A percentile compares a stretch with the other conserved stretches of the same genome.
phyloP scores from a whole-genome alignment of 495 filamentous ascomycete genomes.

The Corynascus novoguineensis region DNA sequence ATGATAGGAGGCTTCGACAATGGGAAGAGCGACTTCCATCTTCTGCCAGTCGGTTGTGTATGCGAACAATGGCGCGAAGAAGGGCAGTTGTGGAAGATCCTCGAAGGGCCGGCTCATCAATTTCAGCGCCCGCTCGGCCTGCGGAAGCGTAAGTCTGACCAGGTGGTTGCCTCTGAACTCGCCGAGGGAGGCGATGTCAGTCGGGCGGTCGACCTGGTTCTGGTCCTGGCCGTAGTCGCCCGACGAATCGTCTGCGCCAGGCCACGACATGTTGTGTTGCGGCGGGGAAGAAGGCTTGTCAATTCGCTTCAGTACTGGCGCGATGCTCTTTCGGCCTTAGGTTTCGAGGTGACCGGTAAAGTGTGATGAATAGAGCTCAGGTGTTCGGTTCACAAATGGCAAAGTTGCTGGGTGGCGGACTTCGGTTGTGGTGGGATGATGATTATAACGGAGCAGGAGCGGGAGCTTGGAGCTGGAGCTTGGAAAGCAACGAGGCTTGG shows the following conservation, averaged over 20 bases:
- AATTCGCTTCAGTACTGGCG: no score
- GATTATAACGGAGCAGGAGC: neutral
- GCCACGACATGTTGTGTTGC: constrained; percentile 9
- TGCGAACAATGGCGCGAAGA: constrained; percentile 6
- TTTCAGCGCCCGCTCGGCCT: neutral
- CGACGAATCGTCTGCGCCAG: neutral
- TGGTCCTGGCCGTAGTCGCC: neutral
- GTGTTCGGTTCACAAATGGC: no score
- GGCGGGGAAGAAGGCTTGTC: neutral
- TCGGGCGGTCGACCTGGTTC: constrained; percentile 2
- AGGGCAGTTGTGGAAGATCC: constrained; percentile 17
- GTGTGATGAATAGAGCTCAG: no score
- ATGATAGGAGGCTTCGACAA: neutral
- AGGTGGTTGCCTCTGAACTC: neutral
- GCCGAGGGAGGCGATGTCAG: neutral
- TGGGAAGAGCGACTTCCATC: neutral
- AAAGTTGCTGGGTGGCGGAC: neutral
- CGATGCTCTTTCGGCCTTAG: no score
- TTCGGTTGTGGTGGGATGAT: neutral
- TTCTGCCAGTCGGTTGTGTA: constrained; percentile 11
- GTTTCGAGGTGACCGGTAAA: no score
- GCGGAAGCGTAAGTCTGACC: neutral
- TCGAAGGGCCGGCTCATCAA: constrained; percentile 16
- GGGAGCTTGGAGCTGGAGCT: neutral
- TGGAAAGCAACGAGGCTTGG: neutral